Conservation (phyloP, 2,329 filamentous ascomycete genomes). For the Fusarium sacchari region DNA sequence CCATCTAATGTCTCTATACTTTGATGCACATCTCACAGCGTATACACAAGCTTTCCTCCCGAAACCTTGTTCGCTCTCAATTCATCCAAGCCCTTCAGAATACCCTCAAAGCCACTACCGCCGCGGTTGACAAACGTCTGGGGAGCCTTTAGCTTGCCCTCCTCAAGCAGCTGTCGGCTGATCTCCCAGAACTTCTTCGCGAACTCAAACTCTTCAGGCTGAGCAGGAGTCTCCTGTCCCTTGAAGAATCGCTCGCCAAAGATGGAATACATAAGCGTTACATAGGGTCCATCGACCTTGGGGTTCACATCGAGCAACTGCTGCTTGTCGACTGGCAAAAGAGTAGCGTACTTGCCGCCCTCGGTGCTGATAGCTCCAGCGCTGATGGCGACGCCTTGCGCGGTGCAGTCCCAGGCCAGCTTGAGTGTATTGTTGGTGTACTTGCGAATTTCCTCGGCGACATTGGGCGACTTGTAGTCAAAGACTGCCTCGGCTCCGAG, state of each 20-base stretch:
- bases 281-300: conserved; percentile 7
- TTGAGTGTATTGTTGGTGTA: conserved; percentile 36
- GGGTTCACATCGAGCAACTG: not conserved
- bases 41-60: conserved; percentile 11
- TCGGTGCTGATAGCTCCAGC: conserved; percentile 7
- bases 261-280: conserved; percentile 15
- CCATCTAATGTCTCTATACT: fast-evolving
- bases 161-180: not conserved
- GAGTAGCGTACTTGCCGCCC: conserved; percentile 11
- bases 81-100: conserved; percentile 3
- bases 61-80: conserved; percentile 6
- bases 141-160: not conserved
- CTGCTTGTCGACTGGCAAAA: not conserved
- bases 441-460: conserved; percentile 41
- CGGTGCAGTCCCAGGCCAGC: conserved; percentile 42
- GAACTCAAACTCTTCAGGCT: conserved; percentile 13
- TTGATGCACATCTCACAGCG: not conserved
- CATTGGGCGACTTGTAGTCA: conserved; percentile 52
- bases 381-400: not conserved
- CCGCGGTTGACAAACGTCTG: not conserved
- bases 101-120: not conserved
- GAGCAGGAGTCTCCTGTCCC: not conserved
- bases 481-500: conserved; percentile 57
- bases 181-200: conserved; percentile 11
- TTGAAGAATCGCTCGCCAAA: conserved; percentile 14